Base-by-base conservation (phyloP, 768 basidiomycete genomes). In the Kwoniella europaea region DNA sequence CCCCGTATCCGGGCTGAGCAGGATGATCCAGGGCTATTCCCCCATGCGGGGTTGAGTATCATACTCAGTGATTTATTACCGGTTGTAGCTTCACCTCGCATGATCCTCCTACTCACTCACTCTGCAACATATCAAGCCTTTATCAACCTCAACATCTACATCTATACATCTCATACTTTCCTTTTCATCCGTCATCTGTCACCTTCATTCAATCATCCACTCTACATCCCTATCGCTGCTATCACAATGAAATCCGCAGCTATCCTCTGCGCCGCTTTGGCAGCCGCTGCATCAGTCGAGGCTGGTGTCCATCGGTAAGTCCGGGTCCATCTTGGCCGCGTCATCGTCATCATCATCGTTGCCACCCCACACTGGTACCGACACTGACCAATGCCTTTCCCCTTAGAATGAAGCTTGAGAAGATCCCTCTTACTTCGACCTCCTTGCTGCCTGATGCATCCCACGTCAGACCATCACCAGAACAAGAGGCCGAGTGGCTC, bases 321-420 rank as follows among this genome's bases (percentile, higher is more conserved):
- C 42, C 24, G 18, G 20, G 43, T 35, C 24, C 29, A 50, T 46
- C 50, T 50, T 54, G 42, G 41, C 53, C 69, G 74, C 71, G 70
- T 35, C 35, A 35, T 35, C 35, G 35, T 35, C 35, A 35, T 35
- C 74, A 74, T 69, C 66, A 74, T 60, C 76, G 77, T 82, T 76
- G 76, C 78, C 76, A 79, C 78, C 74, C 66, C 67, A n/a, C 56
- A 29, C 35, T 43, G 43, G 65, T 60, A 66, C 54, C 22, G 58
- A 56, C 4, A 41, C 68, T 46, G 43, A 69, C 56, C 35, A 20
- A 13, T 66, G 56, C 13, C 13, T 35, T 50, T 41, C 9, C 43
- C 10, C n/a, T 24, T 88, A 94, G 88, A 81, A 88, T 97, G 83
- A 94, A 94, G 84, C 90, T 98, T 41, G 88, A 93, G 85, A 97